phyloP scores from a whole-genome alignment of 345 rosid species.

The Citrus trifoliata region DNA sequence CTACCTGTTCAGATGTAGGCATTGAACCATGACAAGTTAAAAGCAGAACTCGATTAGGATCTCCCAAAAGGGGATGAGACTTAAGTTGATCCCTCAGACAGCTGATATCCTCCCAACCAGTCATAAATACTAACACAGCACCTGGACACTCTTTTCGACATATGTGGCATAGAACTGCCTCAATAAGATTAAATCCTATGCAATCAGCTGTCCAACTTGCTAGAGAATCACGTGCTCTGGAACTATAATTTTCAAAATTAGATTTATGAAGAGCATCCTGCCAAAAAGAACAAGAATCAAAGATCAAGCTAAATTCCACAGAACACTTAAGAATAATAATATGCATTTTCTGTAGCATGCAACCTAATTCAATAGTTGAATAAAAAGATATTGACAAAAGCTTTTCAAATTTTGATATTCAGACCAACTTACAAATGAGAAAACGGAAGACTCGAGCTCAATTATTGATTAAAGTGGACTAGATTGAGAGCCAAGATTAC shows the following conservation, averaged over 20 bases:
- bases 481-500: not conserved
- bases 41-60: slow-evolving; percentile 91
- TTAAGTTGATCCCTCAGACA: slow-evolving; percentile 87
- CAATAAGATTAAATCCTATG: slow-evolving; percentile 94
- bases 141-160: slow-evolving; percentile 94
- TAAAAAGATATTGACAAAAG: not conserved
- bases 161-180: slow-evolving; percentile 92
- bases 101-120: slow-evolving; percentile 99
- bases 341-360: not conserved
- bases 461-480: not conserved
- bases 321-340: not conserved
- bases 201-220: slow-evolving; percentile 92
- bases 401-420: not conserved
- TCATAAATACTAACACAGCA: slow-evolving; percentile 93
- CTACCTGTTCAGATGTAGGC: slow-evolving; percentile 96
- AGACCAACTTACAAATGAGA: not conserved
- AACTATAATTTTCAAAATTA: slow-evolving; percentile 76
- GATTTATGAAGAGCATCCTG: slow-evolving; percentile 95
- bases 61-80: slow-evolving; percentile 97
- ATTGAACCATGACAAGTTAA: slow-evolving; percentile 95
- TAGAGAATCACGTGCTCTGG: slow-evolving; percentile 84
- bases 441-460: not conserved
- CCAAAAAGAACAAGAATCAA: slow-evolving; percentile 5
- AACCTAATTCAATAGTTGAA: not conserved
- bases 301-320: not conserved